Evolutionary conservation across 352 stramenopile species (phyloP), one percentile per base, ranked within the genome.

Genomic region (Phytophthora sp.): DNA sequence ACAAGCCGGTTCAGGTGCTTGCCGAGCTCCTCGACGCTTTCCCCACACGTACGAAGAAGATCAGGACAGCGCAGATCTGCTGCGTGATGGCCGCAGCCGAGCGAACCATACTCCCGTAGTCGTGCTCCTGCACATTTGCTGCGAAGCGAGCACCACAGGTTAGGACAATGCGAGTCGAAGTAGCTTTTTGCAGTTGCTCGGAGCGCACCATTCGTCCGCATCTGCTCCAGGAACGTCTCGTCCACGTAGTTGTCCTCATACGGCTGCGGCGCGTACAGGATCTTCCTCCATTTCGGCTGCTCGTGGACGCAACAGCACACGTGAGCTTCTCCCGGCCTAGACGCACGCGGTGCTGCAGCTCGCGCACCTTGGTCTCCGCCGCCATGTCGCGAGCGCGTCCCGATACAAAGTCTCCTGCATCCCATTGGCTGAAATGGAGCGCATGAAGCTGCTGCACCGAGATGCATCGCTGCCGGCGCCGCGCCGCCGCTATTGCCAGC

Each of bases 191-290:
- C 17, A 26, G 37, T 18, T 43, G 37, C n/a, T 10, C 37, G 17
- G 7, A 37, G 21, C 72, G 48, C 62, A 96, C 91, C 77, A 59
- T 97, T 97, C 12, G 89, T 97, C 49, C 87, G 87, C 60, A 97
- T 86, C 65, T 97, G 88, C 67, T 94, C 82, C 24, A 97, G 76
- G 69, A 97, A 97, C 23, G 82, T 91, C 46, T 84, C 72, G 52
- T 92, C 84, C 44, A 97, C 91, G 70, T 96, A 94, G 67, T 96
- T 95, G 74, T 97, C 91, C 26, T 91, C 84, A 63, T 93, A 97
- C 0, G 84, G 86, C 72, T 97, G 91, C 44, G 76, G 59, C 35
- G 88, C 82, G 62, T 95, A 97, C 42, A 97, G 74, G 17, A 96
- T 88, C 72, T 96, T 97, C 41, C 84, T 74, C 90, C 90, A 97